Conservation (phyloP, 1,284 basidiomycete genomes). For the Sporisorium reilianum region DNA sequence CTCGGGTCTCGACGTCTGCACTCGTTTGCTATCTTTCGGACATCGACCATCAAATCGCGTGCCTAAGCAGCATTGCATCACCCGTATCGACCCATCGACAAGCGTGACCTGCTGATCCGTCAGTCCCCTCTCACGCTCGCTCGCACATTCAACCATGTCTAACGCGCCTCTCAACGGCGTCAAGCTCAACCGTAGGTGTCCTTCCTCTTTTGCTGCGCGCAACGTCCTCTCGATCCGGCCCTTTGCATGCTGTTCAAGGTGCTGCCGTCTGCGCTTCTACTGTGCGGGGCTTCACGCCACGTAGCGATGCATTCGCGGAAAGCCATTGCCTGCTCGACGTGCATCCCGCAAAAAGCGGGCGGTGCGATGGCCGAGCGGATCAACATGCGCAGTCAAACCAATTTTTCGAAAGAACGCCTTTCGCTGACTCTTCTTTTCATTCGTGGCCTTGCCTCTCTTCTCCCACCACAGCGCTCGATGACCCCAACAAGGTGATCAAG, state of each 20-base stretch:
- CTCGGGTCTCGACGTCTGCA: slow-evolving; percentile 3
- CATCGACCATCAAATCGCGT: slow-evolving; percentile 10
- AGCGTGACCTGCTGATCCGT: slow-evolving; percentile 6
- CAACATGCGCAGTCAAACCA: background rate
- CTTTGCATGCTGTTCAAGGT: background rate
- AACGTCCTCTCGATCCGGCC: slow-evolving; percentile 10
- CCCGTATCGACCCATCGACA: background rate
- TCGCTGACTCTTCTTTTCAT: slow-evolving; percentile 3
- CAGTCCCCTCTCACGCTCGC: slow-evolving; percentile 6
- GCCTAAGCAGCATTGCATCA: background rate
- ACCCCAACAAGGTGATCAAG: slow-evolving; percentile 93
- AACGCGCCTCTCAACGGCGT: slow-evolving; percentile 62
- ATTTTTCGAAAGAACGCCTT: too few species aligned
- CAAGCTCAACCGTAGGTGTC: slow-evolving; percentile 55
- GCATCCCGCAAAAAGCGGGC: background rate
- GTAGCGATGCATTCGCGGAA: background rate
- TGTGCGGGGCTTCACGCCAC: background rate
- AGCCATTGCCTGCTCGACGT: background rate
- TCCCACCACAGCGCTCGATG: slow-evolving; percentile 74
- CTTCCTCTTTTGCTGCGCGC: background rate
- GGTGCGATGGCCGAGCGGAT: background rate
- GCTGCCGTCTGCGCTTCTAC: background rate
- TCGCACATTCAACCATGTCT: slow-evolving; percentile 41
- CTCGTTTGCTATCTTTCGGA: background rate
- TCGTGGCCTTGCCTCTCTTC: background rate